Evolutionary conservation across 345 rosid species (phyloP).

Genomic region (Pistacia integerrima): DNA sequence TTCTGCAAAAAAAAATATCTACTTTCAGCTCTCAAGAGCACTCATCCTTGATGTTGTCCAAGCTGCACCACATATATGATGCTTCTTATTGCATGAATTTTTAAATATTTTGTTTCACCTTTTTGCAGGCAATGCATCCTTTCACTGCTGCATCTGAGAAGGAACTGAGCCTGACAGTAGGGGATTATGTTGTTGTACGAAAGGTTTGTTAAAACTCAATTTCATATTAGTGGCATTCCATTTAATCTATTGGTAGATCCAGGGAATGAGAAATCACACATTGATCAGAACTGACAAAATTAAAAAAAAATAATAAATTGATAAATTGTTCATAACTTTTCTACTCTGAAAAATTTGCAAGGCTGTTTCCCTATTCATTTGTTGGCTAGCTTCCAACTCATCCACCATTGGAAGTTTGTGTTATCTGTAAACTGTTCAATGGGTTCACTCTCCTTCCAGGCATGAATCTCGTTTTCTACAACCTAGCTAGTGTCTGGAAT

Average conservation of each 20-base stretch:
- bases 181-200: slow-evolving; percentile 88
- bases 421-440: neutral
- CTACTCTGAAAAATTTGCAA: neutral
- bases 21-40: neutral
- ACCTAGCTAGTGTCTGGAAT: too few relatives aligned
- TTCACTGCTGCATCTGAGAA: slow-evolving; percentile 84
- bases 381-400: slow-evolving; percentile 11
- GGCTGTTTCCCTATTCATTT: neutral
- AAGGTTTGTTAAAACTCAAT: slow-evolving; percentile 49
- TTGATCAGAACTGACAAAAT: neutral
- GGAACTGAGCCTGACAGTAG: slow-evolving; percentile 76
- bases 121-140: slow-evolving; percentile 66
- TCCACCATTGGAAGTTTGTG: neutral
- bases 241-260: slow-evolving; percentile 4
- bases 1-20: neutral
- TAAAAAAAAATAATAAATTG: neutral
- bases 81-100: slow-evolving; percentile 8
- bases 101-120: slow-evolving; percentile 14
- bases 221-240: slow-evolving; percentile 12
- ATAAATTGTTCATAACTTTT: neutral
- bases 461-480: too few relatives aligned
- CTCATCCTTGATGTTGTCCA: neutral
- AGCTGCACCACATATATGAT: neutral
- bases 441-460: too few relatives aligned
- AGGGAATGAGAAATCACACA: neutral